Percentiles rank a stretch among this genome's conserved stretches.
Evolutionary conservation across 805 yeast genomes (phyloP).

Genomic region (Helenozyma rhizophorensis): DNA sequence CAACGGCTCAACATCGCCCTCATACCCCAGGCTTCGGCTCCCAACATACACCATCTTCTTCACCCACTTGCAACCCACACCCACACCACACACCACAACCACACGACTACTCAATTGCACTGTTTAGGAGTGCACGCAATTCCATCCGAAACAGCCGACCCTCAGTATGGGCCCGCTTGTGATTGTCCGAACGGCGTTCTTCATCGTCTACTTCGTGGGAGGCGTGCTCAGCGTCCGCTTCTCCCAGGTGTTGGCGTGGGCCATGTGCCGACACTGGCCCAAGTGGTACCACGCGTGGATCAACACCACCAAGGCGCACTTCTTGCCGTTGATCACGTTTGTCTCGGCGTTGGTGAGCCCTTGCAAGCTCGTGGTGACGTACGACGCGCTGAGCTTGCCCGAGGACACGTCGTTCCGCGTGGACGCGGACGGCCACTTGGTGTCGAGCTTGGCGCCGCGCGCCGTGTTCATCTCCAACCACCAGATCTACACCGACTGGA

Average conservation of each 20-base stretch:
- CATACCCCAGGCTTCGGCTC: too few relatives aligned
- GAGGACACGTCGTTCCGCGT: constrained; percentile 24
- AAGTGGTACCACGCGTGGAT: constrained; percentile 38
- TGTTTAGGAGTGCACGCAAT: too few relatives aligned
- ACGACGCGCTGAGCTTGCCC: constrained; percentile 35
- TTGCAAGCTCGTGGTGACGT: constrained; percentile 47
- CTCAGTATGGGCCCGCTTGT: too few relatives aligned
- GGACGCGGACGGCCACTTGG: constrained; percentile 18
- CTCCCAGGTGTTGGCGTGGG: constrained; percentile 41
- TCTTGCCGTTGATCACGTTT: constrained; percentile 51
- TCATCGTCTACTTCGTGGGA: constrained; percentile 18
- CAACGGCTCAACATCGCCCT: too few relatives aligned
- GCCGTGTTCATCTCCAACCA: constrained; percentile 81
- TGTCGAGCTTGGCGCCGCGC: constrained; percentile 38
- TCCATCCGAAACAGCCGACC: too few relatives aligned
- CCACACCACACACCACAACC: too few relatives aligned
- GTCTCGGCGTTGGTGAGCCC: constrained; percentile 51
- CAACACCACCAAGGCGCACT: constrained; percentile 53
- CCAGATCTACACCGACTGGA: constrained; percentile 94
- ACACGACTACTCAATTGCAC: too few relatives aligned
- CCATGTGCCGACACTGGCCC: constrained; percentile 27
- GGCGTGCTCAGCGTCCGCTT: constrained; percentile 39
- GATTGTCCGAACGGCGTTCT: too few relatives aligned
- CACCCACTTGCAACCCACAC: too few relatives aligned
- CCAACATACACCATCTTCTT: too few relatives aligned